Evolutionary conservation across 2,329 filamentous ascomycete species (phyloP), one percentile per base, ranked within the genome.

Genomic region (Onygenales sp.): DNA sequence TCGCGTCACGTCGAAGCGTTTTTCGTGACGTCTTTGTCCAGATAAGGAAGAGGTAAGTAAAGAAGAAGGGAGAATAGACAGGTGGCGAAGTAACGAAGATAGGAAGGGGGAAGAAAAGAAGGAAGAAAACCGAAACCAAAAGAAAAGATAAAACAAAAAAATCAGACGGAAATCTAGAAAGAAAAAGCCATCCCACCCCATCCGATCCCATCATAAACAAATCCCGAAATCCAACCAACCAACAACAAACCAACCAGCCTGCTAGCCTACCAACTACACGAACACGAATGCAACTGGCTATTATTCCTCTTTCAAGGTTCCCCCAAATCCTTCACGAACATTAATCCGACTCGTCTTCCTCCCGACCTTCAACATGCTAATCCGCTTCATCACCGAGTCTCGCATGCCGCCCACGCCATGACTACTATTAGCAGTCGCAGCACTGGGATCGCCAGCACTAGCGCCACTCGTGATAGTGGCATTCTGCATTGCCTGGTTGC

Each of bases 361-460:
- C 33, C 86, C 84, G 50, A 90, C 77, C 66, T 86, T 87, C 63
- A 94, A 75, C 62, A 90, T 75, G 66, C 87, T 93, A 59, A 94
- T 76, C 63, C 89, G 75, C 73, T 89, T 92, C 71, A 85, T 83
- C 59, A 94, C 80, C 54, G 83, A 86, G 38, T 80, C 81, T 51
- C 80, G 79, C 63, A 68, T 64, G 27, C 64, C 66, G 39, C 61
- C 56, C 21, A 58, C 55, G 47, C 54, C 31, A 42, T 27, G 43
- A 27, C 32, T 42, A 36, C 32, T 49, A 39, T 43, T 45, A 52
- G 36, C 51, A 31, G 48, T 27, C 11, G 43, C 21, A 27, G 21
- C 38, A 2, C 14, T 27, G 8, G 42, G 35, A 10, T 54, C 54
- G 31, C 43, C 50, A 35, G 31, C 10, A 17, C 54, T 36, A 21